Evolutionary conservation across 805 yeast species (phyloP), one percentile per base, ranked within the genome.

Genomic region (Saccharomycopsis guyanensis): DNA sequence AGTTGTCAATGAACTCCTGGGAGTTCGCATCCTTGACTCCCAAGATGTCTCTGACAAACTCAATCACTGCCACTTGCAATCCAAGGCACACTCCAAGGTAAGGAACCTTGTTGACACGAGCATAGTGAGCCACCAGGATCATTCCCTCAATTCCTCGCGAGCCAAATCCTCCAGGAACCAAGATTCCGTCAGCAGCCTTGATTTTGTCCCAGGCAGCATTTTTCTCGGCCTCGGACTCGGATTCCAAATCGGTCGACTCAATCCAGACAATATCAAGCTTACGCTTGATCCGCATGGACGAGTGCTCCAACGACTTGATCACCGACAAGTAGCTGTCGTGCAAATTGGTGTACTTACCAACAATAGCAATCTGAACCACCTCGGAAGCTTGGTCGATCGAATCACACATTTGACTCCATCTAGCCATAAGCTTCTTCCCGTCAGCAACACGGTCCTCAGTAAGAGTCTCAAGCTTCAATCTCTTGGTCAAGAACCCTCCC

Each of bases 131-230:
- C 50, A 97, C 98, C 33, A 86, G 70, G 62, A 93, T 73, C 99
- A 93, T 93, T 58, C 98, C 99, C 69, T 93, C 97, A 50, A 87
- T 86, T 68, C 99, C 99, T 66, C 99, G 82, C 42, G 78, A 68
- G 50, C 99, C 99, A 61, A 93, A 93, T 1, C 99, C 99, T 62
- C 99, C 99, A 34, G 99, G 98, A 48, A 93, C 96, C 50, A 93
- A 75, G 54, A 93, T 84, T 66, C 98, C 97, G 65, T 93, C 96
- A 22, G 97, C 96, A 58, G 83, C 79, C 63, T 95, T 86, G 54
- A 93, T 80, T 56, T 74, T 70, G 59, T 87, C 91, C 99, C 98
- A 93, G 44, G 97, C 96, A 65, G 84, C 82, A 66, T 91, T 96
- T 72, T 84, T 89, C 47, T 81, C 78, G 67, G 87, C 84, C 24